Evolutionary conservation across 2,329 filamentous ascomycete species (phyloP), one percentile per base, ranked within the genome.

Genomic region (Simplicillium aogashimaense): DNA sequence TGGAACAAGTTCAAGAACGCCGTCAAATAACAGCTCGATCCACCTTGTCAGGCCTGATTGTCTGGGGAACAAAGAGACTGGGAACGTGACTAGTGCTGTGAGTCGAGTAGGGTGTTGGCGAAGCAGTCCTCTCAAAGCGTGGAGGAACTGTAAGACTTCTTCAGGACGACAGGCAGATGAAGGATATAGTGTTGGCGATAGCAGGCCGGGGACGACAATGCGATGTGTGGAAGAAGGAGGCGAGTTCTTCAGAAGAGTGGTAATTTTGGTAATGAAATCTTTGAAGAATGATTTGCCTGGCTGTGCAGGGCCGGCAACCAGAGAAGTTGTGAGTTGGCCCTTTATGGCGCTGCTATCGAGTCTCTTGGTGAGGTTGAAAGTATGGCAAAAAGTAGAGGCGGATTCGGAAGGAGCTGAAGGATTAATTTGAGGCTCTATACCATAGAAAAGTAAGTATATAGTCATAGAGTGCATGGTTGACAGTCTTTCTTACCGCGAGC

Each of bases 181-280:
- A 17, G 83, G 74, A 54, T 95, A 97, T 12, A 89, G 59, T 2
- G 85, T 82, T n/a, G 92, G 90, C 3, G 86, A 92, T 17, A 97
- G 75, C 9, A 97, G 70, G 40, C 76, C 81, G 0, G 92, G 90
- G n/a, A 97, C 70, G 35, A 95, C 67, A 30, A 97, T 68, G 36
- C 92, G 79, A 57, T 97, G 90, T 25, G 92, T 67, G 2, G 69
- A 74, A 8, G 71, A 69, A 2, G 77, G 65, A 1, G 78, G 64
- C 18, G 74, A 80, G 41, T 65, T 70, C 31, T 65, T 64, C 44
- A 86, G 67, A 43, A 67, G 76, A 2, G 67, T 62, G 35, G 65
- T 66, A 25, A 87, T 56, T 16, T 74, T 67, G 29, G 66, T 61
- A 35, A 94, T 61, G 41, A 94, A 83, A 0, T 67, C 54, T 15